phyloP scores from a whole-genome alignment of 495 filamentous ascomycete genomes.

The Penicillium pulvis region DNA sequence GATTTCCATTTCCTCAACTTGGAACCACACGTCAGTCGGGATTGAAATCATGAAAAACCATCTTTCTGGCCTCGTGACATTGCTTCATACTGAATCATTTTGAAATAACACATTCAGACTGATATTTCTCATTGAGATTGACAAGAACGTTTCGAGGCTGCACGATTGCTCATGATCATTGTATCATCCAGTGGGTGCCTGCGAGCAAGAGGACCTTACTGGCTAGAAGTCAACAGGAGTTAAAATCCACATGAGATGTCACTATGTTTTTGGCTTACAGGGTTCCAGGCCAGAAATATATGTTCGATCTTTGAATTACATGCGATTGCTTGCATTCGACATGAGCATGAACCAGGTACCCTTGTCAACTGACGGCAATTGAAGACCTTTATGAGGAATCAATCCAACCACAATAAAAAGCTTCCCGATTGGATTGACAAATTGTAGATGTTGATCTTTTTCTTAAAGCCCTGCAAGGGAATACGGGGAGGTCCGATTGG shows the following conservation, averaged over 20 bases:
- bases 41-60: not conserved
- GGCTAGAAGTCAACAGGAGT: not conserved
- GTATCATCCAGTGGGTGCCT: not conserved
- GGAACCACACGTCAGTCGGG: not conserved
- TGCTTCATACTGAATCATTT: not conserved
- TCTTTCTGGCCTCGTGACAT: not conserved
- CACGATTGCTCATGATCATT: not conserved
- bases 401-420: not conserved
- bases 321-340: not conserved
- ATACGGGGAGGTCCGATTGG: constrained; percentile 1
- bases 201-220: constrained; percentile 3
- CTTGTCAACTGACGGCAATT: not conserved
- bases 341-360: not conserved
- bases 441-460: constrained; percentile 7
- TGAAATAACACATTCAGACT: not conserved
- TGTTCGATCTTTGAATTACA: not conserved
- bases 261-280: not conserved
- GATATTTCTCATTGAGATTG: not conserved
- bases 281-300: not conserved
- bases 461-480: not conserved
- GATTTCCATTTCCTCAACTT: not conserved
- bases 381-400: constrained; percentile 10
- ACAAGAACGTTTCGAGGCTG: not conserved
- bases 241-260: not conserved
- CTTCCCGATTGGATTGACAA: constrained; percentile 13